phyloP scores from a whole-genome alignment of 169 alveolate genomes.

The Plasmodium yoelii region DNA sequence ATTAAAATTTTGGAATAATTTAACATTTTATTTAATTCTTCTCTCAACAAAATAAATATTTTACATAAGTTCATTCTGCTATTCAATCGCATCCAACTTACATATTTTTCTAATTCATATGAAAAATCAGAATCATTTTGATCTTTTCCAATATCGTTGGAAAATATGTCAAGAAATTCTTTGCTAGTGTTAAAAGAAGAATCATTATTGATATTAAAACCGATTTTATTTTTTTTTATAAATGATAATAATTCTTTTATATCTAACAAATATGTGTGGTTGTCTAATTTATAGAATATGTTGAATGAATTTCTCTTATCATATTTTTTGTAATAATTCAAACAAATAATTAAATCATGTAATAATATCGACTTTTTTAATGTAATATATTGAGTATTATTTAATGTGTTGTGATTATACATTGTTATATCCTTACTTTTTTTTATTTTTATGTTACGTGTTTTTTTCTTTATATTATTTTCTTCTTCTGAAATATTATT shows the following conservation, averaged over 20 bases:
- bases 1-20: constrained; percentile 29
- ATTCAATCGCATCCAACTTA: constrained; percentile 76
- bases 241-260: constrained; percentile 20
- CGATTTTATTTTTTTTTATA: constrained; percentile 13
- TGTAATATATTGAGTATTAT: constrained; percentile 15
- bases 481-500: neutral
- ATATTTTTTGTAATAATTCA: constrained; percentile 38
- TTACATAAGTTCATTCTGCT: constrained; percentile 59
- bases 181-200: neutral
- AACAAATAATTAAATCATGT: constrained; percentile 62
- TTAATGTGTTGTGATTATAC: neutral
- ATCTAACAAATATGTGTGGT: constrained; percentile 52
- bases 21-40: constrained; percentile 57
- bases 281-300: constrained; percentile 58
- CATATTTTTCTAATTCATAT: constrained; percentile 56
- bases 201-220: neutral
- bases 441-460: constrained; percentile 8
- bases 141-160: constrained; percentile 54
- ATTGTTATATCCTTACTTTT: neutral
- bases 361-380: constrained; percentile 44
- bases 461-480: neutral
- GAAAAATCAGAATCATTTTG: constrained; percentile 23
- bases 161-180: constrained; percentile 46
- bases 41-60: constrained; percentile 16
- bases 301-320: neutral